Percentiles rank a stretch among this genome's conserved stretches.
Evolutionary conservation across 2,329 filamentous ascomycete genomes (phyloP).

Genomic region (Pseudohalonectria lignicola): DNA sequence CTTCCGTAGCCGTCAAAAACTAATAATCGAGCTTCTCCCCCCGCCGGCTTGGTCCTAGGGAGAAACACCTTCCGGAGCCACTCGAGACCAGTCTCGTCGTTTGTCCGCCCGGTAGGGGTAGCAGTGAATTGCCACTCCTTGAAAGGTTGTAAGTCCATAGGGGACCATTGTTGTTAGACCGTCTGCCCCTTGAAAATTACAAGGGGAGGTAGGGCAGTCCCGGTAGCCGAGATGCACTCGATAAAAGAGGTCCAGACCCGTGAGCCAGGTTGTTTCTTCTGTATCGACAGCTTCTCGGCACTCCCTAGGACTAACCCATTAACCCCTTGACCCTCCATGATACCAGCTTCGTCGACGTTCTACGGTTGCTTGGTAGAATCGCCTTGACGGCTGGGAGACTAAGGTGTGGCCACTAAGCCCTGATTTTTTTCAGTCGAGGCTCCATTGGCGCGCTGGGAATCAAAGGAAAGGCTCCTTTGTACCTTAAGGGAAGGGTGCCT

Average conservation of each 20-base stretch:
- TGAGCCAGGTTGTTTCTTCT: background rate
- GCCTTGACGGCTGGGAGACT: background rate
- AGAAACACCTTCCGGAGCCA: background rate
- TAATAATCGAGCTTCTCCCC: background rate
- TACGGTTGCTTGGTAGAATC: background rate
- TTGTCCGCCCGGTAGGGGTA: background rate
- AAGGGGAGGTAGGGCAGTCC: background rate
- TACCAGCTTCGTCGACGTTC: background rate
- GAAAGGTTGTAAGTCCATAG: background rate
- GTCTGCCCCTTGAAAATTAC: background rate
- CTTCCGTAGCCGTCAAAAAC: background rate
- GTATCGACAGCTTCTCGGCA: background rate
- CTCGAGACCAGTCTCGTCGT: background rate
- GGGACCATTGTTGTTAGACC: background rate
- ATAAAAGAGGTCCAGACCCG: background rate
- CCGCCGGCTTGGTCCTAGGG: background rate
- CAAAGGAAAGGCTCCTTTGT: background rate
- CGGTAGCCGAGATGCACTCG: background rate
- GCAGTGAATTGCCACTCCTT: background rate
- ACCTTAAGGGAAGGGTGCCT: background rate
- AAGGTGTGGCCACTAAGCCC: background rate
- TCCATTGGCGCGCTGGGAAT: background rate
- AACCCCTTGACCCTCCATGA: background rate
- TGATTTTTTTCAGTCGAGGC: background rate
- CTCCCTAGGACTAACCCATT: background rate